phyloP scores from a whole-genome alignment of 2,329 filamentous ascomycete genomes.

The Colletotrichum tabaci region DNA sequence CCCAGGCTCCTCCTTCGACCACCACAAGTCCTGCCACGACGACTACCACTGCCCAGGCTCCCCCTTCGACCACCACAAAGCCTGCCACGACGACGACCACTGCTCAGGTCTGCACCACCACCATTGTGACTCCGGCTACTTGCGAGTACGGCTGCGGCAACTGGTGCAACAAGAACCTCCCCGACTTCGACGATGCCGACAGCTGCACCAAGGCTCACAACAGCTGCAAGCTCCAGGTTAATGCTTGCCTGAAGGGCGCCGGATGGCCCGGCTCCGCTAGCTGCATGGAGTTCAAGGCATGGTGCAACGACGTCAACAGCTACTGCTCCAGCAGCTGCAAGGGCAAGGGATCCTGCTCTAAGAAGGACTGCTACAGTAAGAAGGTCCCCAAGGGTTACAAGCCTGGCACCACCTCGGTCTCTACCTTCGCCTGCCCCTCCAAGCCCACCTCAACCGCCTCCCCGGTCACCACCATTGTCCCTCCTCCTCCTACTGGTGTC shows the following conservation, averaged over 20 bases:
- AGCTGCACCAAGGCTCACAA: conserved; percentile 60
- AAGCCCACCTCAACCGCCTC: conserved; percentile 48
- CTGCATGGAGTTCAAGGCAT: conserved; percentile 66
- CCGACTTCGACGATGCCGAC: conserved; percentile 60
- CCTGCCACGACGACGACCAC: conserved; percentile 51
- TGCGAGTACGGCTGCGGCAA: conserved; percentile 70
- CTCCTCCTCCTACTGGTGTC: conserved; percentile 65
- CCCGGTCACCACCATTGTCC: conserved; percentile 52
- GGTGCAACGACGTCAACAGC: conserved; percentile 62
- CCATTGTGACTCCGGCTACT: conserved; percentile 58
- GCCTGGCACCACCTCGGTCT: conserved; percentile 48
- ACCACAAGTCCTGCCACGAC: conserved; percentile 27
- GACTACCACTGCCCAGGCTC: conserved; percentile 8
- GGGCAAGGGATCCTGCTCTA: conserved; percentile 55
- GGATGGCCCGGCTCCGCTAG: conserved; percentile 63
- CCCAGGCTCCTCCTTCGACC: conserved; percentile 37
- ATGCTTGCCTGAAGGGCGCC: conserved; percentile 66
- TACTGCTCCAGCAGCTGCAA: conserved; percentile 61
- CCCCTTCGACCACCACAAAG: conserved; percentile 43
- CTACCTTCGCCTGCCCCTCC: conserved; percentile 45
- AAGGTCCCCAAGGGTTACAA: conserved; percentile 56
- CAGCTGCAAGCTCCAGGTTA: conserved; percentile 62
- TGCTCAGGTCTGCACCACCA: conserved; percentile 63
- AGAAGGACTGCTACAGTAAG: conserved; percentile 59
- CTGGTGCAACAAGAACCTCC: conserved; percentile 67